A percentile compares a stretch with the other conserved stretches of the same genome.
These are phyloP conservation scores for Lichtheimia ornata DNA, from an alignment of 371 early-diverging fungal genomes.

Conservation along the genomic window DNA sequence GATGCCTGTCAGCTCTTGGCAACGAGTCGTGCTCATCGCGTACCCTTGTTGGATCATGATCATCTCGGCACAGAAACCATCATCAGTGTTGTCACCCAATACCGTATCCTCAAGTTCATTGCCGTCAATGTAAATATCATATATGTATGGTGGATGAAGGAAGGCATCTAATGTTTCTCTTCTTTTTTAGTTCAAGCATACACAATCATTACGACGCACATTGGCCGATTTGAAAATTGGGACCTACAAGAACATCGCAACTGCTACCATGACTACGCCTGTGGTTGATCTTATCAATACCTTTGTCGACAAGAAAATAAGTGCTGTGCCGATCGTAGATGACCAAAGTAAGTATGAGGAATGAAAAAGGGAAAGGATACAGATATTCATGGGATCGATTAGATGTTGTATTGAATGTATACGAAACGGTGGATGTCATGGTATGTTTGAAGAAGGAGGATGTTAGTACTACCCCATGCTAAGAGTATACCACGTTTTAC, in stretches of 20 bases:
- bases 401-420: constrained; percentile 85
- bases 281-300: constrained; percentile 86
- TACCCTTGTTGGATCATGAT: constrained; percentile 85
- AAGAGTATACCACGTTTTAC: neutral
- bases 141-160: too few relatives aligned
- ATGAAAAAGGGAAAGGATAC: neutral
- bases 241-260: constrained; percentile 79
- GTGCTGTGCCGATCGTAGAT: constrained; percentile 93
- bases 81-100: constrained; percentile 89
- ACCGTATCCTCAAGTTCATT: constrained; percentile 88
- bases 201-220: constrained; percentile 65
- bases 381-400: neutral
- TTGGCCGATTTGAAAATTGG: constrained; percentile 83
- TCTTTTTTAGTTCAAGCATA: constrained; percentile 58
- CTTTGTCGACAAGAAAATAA: constrained; percentile 86
- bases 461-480: neutral
- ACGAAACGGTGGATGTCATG: constrained; percentile 93
- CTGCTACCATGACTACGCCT: constrained; percentile 75
- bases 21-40: constrained; percentile 78
- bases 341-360: constrained; percentile 61
- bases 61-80: constrained; percentile 81
- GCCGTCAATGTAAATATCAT: constrained; percentile 81
- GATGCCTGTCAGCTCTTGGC: constrained; percentile 79
- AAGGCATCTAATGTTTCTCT: neutral
- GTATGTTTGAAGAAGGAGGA: constrained; percentile 43